phyloP scores from a whole-genome alignment of 306 rosid genomes.

The Gastrolobium villosum region DNA sequence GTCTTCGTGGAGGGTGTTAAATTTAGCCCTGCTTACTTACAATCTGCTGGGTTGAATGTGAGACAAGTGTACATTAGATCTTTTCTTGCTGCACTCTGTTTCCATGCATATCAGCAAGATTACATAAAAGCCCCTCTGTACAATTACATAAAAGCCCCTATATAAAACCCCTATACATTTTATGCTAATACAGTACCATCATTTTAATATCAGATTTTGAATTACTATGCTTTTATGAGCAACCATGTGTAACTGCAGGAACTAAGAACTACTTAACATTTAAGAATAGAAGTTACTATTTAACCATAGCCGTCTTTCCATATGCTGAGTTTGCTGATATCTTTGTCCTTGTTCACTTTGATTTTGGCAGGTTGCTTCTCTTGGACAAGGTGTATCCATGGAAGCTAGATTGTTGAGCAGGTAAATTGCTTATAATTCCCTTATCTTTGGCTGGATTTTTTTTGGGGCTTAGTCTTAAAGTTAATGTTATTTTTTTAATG shows the following conservation, averaged over 20 bases:
- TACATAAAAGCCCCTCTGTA: no score
- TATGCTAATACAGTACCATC: no score
- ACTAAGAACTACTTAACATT: neutral
- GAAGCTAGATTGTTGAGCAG: constrained; percentile 95
- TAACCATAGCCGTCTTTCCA: neutral
- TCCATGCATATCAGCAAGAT: no score
- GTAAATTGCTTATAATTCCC: constrained; percentile 54
- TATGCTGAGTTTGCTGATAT: constrained; percentile 37
- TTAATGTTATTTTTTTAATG: constrained; percentile 44
- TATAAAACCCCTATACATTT: no score
- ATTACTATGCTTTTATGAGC: neutral
- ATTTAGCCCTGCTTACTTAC: no score
- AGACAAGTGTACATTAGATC: no score
- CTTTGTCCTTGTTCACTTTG: constrained; percentile 41
- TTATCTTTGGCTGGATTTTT: constrained; percentile 8
- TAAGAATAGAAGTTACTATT: neutral
- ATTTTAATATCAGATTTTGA: constrained; percentile 33
- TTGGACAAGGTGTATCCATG: constrained; percentile 96
- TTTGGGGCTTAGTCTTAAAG: constrained; percentile 25
- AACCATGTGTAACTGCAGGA: neutral
- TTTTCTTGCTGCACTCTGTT: no score
- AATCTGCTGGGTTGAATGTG: no score
- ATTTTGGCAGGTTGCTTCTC: constrained; percentile 81
- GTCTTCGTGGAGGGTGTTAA: no score
- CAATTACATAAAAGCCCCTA: no score